Conservation (phyloP, 768 basidiomycete species). For the Russula dissimulans region DNA sequence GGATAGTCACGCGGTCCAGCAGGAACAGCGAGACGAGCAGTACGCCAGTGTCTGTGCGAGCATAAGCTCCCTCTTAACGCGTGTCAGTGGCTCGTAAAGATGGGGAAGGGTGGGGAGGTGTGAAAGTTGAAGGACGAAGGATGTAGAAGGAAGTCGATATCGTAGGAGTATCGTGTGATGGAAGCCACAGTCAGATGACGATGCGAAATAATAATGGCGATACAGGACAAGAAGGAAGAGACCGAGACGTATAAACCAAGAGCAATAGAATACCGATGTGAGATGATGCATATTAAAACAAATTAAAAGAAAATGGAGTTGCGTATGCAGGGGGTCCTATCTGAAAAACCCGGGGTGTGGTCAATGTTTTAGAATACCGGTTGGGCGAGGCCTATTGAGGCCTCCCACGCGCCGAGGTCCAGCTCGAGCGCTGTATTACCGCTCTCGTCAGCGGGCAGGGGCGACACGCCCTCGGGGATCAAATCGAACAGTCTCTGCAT, state of each 20-base stretch:
- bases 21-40: conserved; percentile 28
- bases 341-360: not conserved
- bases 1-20: conserved; percentile 33
- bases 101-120: not conserved
- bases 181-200: not conserved
- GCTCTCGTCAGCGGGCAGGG: conserved; percentile 12
- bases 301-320: conserved; percentile 14
- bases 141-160: not conserved
- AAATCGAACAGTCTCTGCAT: conserved; percentile 55
- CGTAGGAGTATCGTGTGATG: conserved; percentile 6
- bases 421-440: conserved; percentile 27
- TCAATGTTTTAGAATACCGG: conserved; percentile 21
- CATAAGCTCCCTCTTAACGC: not conserved
- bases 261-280: conserved; percentile 4
- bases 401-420: conserved; percentile 22
- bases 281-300: conserved; percentile 6
- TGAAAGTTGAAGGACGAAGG: not conserved
- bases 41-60: not conserved
- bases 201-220: conserved; percentile 5
- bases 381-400: conserved; percentile 14
- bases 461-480: conserved; percentile 29
- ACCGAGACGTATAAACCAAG: conserved; percentile 5
- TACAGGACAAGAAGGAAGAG: conserved; percentile 13
- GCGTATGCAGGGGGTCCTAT: conserved; percentile 2
- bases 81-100: not conserved